Evolutionary conservation across 768 basidiomycete genomes (phyloP).

Genomic region (Coprinopsis sp.): DNA sequence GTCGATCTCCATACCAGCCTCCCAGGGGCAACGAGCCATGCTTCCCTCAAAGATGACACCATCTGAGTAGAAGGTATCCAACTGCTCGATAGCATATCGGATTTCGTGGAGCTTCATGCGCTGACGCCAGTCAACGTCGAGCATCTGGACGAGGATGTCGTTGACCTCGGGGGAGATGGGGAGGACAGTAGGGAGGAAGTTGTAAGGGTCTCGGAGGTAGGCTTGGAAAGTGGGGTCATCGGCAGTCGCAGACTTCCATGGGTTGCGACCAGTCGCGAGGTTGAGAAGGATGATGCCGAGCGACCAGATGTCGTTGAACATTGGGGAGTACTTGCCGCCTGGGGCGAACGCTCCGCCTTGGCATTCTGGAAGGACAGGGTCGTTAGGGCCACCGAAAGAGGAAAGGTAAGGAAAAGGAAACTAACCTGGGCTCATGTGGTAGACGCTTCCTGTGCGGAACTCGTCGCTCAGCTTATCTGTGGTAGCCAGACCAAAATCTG

Average conservation of each 20-base stretch:
- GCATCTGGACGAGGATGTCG: conserved; percentile 70
- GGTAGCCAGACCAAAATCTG: conserved; percentile 95
- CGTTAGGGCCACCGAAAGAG: conserved; percentile 7
- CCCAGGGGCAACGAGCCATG: conserved; percentile 74
- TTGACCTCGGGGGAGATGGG: conserved; percentile 78
- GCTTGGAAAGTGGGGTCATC: conserved; percentile 92
- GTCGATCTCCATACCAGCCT: conserved; percentile 66
- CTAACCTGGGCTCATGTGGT: conserved; percentile 95
- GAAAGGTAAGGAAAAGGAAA: conserved; percentile 7
- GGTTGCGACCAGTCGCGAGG: conserved; percentile 93
- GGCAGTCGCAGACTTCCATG: conserved; percentile 91
- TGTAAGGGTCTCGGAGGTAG: conserved; percentile 73
- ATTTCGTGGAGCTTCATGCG: conserved; percentile 47
- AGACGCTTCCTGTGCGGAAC: conserved; percentile 92
- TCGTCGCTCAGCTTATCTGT: conserved; percentile 84
- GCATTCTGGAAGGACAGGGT: conserved; percentile 61
- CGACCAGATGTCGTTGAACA: conserved; percentile 95
- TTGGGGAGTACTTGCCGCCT: conserved; percentile 76
- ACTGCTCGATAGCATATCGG: conserved; percentile 47
- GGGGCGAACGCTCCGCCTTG: conserved; percentile 79
- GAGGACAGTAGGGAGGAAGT: conserved; percentile 84
- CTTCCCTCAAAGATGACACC: conserved; percentile 72
- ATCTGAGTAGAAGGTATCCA: conserved; percentile 63
- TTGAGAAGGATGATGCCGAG: conserved; percentile 96
- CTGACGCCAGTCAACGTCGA: conserved; percentile 50